Evolutionary conservation across 192 early-diverging fungal species (phyloP).

Genomic region (Kappamyces sp.): DNA sequence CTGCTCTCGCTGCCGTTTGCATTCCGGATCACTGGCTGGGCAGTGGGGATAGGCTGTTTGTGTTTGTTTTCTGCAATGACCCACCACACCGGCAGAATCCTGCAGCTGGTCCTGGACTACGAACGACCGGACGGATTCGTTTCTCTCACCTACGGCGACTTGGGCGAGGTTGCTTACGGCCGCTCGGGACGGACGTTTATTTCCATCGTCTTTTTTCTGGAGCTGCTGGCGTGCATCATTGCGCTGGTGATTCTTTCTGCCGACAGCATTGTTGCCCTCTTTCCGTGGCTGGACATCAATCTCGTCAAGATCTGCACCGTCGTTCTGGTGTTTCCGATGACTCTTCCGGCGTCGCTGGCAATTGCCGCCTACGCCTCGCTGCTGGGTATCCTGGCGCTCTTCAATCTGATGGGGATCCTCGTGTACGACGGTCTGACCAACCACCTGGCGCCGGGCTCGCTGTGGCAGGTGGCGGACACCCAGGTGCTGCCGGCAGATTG

Average conservation of each 20-base stretch:
- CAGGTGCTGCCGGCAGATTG: constrained; percentile 37
- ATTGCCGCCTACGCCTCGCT: constrained; percentile 50
- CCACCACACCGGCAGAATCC: constrained; percentile 20
- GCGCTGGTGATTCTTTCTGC: constrained; percentile 42
- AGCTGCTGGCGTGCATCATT: constrained; percentile 41
- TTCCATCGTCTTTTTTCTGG: constrained; percentile 35
- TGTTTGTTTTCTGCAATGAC: constrained; percentile 17
- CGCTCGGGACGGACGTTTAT: constrained; percentile 31
- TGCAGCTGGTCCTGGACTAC: constrained; percentile 15
- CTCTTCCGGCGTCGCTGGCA: constrained; percentile 38
- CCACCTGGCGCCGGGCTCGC: constrained; percentile 43
- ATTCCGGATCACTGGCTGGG: constrained; percentile 23
- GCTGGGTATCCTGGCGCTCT: constrained; percentile 52
- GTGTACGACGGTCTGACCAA: constrained; percentile 52
- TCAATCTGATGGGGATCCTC: constrained; percentile 47
- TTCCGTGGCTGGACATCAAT: constrained; percentile 18
- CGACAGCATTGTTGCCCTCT: constrained; percentile 36
- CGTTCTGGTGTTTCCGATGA: constrained; percentile 46
- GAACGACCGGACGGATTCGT: background rate
- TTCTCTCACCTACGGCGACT: constrained; percentile 33
- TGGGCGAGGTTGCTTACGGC: constrained; percentile 45
- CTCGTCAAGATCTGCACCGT: constrained; percentile 46
- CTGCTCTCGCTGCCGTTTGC: constrained; percentile 26
- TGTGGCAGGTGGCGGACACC: constrained; percentile 50
- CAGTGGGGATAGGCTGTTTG: constrained; percentile 9